phyloP scores from a whole-genome alignment of 164 flowering plant genomes.

The Litsea cubeba region DNA sequence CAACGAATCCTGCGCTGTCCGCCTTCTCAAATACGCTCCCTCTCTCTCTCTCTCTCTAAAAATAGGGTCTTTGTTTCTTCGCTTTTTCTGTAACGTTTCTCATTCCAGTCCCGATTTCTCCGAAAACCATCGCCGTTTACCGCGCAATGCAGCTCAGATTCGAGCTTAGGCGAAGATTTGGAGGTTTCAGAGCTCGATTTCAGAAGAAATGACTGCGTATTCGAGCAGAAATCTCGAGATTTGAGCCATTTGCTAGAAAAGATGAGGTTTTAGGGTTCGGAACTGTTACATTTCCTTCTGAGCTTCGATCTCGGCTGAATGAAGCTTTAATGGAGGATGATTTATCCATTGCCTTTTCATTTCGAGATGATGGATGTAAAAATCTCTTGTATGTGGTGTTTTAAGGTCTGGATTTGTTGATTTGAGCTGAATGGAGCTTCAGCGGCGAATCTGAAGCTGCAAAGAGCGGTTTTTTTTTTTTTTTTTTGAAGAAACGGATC shows the following conservation, averaged over 20 bases:
- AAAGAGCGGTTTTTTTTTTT: no score
- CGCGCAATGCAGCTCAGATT: slow-evolving; percentile 2
- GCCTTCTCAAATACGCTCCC: not conserved
- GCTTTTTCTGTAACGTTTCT: not conserved
- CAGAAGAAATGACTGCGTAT: not conserved
- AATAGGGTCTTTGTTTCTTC: not conserved
- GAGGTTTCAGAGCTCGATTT: not conserved
- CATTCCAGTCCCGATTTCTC: not conserved
- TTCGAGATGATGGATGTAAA: not conserved
- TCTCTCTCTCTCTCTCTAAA: slow-evolving; percentile 6
- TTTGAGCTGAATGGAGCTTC: no score
- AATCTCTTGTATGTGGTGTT: not conserved
- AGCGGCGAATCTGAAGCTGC: no score
- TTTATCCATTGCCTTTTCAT: not conserved
- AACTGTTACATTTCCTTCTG: not conserved
- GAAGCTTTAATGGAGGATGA: slow-evolving; percentile 1
- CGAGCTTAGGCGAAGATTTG: slow-evolving; percentile 7
- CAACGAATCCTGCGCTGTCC: not conserved
- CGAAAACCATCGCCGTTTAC: not conserved
- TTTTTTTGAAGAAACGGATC: not conserved
- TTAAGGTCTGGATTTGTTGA: not conserved
- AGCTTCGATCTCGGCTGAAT: not conserved
- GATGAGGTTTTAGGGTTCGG: not conserved
- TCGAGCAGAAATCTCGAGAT: slow-evolving; percentile 5
- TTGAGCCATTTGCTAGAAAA: not conserved